These are phyloP conservation scores for Macadamia integrifolia DNA, from an alignment of 164 flowering plant species.

Conservation along the genomic window DNA sequence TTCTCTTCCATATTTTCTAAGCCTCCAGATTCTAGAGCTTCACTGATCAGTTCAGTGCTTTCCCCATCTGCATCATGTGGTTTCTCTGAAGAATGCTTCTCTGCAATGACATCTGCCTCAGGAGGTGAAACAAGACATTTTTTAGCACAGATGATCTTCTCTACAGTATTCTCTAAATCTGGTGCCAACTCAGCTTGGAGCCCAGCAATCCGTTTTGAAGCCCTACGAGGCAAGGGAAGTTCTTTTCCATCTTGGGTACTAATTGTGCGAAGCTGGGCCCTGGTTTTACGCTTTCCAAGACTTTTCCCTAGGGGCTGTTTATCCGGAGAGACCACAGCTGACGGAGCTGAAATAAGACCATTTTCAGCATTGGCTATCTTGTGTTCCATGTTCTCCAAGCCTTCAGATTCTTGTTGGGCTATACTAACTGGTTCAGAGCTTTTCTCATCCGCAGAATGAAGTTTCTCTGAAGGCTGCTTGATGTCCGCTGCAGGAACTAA, in stretches of 20 bases:
- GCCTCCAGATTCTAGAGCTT: too few species aligned
- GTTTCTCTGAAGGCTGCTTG: too few species aligned
- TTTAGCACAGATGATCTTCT: too few species aligned
- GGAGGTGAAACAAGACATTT: too few species aligned
- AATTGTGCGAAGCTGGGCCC: background rate
- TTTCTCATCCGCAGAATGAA: conserved; percentile 16
- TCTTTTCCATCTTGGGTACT: conserved; percentile 18
- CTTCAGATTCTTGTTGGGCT: background rate
- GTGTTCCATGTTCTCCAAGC: conserved; percentile 5
- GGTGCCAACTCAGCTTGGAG: conserved; percentile 22
- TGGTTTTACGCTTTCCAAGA: conserved; percentile 3
- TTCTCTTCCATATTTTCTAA: too few species aligned
- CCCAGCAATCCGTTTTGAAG: conserved; percentile 57
- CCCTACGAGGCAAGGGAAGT: conserved; percentile 34
- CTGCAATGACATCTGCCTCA: too few species aligned
- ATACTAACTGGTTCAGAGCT: background rate
- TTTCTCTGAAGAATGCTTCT: too few species aligned
- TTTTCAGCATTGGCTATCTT: conserved; percentile 4
- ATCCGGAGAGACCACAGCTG: conserved; percentile 1
- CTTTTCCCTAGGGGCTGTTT: conserved; percentile 17
- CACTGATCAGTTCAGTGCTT: too few species aligned
- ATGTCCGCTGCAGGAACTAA: too few species aligned
- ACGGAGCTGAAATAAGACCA: conserved; percentile 9
- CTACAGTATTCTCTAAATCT: conserved; percentile 15
- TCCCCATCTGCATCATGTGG: too few species aligned